Conservation (phyloP, 352 stramenopile species). For the Phytophthora sojae region DNA sequence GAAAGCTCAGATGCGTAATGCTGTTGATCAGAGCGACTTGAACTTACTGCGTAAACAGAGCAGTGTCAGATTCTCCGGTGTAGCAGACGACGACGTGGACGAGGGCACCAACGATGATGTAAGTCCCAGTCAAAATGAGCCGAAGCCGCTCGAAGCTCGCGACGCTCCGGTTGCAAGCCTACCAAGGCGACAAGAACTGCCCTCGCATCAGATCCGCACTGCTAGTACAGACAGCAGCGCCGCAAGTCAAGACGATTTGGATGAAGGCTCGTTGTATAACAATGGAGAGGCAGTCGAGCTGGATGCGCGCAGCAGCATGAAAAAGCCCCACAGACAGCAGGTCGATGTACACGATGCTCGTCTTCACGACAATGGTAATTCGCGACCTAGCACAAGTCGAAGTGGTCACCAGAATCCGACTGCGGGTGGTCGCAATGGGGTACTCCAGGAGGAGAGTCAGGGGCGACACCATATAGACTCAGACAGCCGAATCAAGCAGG, state of each 20-base stretch:
- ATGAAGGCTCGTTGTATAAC: background rate
- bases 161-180: background rate
- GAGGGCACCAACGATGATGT: background rate
- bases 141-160: background rate
- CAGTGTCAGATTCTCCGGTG: slow-evolving; percentile 16
- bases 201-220: too few species aligned
- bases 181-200: too few species aligned
- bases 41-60: slow-evolving; percentile 17
- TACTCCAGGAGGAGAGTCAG: background rate
- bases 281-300: background rate
- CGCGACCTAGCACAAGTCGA: background rate
- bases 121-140: background rate
- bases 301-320: background rate
- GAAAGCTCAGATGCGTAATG: background rate
- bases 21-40: background rate
- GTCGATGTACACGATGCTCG: background rate
- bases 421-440: background rate
- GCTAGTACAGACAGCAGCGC: background rate
- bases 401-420: background rate
- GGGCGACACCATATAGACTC: too few species aligned
- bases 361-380: background rate
- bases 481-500: too few species aligned
- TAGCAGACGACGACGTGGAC: background rate
- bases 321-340: background rate
- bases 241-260: background rate